phyloP scores from a whole-genome alignment of 129 eudicot genomes.

The Flaveria brownii region DNA sequence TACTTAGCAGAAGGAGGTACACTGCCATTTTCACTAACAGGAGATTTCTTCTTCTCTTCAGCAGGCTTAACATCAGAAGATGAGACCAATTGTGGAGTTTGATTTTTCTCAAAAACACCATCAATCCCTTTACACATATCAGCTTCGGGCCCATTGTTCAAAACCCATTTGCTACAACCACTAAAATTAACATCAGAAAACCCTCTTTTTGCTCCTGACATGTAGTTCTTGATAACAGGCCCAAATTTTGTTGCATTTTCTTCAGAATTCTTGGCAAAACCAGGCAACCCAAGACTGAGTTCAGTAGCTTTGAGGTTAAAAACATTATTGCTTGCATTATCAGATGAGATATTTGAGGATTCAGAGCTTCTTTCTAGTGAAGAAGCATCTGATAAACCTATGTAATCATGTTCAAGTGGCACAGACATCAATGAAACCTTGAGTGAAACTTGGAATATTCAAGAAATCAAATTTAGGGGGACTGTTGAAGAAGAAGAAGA shows the following conservation, averaged over 20 bases:
- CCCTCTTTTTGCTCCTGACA: slow-evolving; percentile 75
- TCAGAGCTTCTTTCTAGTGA: slow-evolving; percentile 51
- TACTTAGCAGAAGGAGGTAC: slow-evolving; percentile 82
- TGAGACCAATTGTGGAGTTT: slow-evolving; percentile 34
- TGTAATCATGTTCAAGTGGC: slow-evolving; percentile 79
- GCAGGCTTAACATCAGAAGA: slow-evolving; percentile 37
- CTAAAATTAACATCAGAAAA: slow-evolving; percentile 64
- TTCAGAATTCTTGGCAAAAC: slow-evolving; percentile 51
- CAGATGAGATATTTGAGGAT: slow-evolving; percentile 34
- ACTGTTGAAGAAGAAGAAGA: slow-evolving; percentile 16
- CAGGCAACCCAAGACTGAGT: slow-evolving; percentile 93
- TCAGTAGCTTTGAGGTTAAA: slow-evolving; percentile 79
- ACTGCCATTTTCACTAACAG: slow-evolving; percentile 41
- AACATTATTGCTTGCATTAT: slow-evolving; percentile 35
- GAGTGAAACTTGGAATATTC: slow-evolving; percentile 14
- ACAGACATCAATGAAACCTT: slow-evolving; percentile 55
- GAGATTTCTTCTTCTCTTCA: slow-evolving; percentile 46
- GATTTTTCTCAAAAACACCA: slow-evolving; percentile 36
- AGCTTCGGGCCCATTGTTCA: slow-evolving; percentile 55
- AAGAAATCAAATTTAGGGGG: slow-evolving; percentile 4
- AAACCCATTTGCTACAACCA: slow-evolving; percentile 65
- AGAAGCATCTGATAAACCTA: slow-evolving; percentile 71
- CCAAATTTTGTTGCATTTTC: slow-evolving; percentile 32
- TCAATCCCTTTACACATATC: slow-evolving; percentile 42
- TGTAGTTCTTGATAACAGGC: slow-evolving; percentile 42